These are phyloP conservation scores for Pyrenula massariospora DNA, from an alignment of 495 filamentous ascomycete species.

Conservation along the genomic window DNA sequence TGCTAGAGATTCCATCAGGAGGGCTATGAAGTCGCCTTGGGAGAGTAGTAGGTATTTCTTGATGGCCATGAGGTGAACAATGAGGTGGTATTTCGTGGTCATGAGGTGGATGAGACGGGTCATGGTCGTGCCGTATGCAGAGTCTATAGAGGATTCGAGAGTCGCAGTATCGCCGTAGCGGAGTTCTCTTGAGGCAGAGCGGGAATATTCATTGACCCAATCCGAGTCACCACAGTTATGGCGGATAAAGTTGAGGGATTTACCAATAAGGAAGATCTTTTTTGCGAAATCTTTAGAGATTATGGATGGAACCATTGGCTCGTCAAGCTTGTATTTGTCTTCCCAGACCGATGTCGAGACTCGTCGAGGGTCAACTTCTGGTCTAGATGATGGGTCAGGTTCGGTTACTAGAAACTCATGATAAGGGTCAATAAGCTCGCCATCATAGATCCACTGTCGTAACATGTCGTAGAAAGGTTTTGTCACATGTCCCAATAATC, in stretches of 20 bases:
- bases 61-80: conserved; percentile 81
- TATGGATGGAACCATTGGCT: conserved; percentile 82
- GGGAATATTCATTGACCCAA: conserved; percentile 97
- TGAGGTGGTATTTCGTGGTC: conserved; percentile 84
- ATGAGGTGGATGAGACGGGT: conserved; percentile 88
- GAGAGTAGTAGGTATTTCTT: conserved; percentile 93
- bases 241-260: conserved; percentile 95
- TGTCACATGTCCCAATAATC: conserved; percentile 82
- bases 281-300: conserved; percentile 85
- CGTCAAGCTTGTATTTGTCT: conserved; percentile 84
- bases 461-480: conserved; percentile 95
- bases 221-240: conserved; percentile 85
- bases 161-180: conserved; percentile 89
- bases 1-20: conserved; percentile 93
- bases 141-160: conserved; percentile 84
- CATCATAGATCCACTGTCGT: conserved; percentile 95
- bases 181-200: conserved; percentile 82
- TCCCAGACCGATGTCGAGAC: conserved; percentile 92
- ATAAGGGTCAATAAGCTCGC: conserved; percentile 91
- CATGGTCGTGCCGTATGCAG: conserved; percentile 97
- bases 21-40: conserved; percentile 92
- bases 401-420: conserved; percentile 92
- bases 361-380: conserved; percentile 39
- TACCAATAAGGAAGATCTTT: conserved; percentile 93
- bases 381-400: conserved; percentile 32